These are phyloP conservation scores for Kazachstania sp. DNA, from an alignment of 1,139 yeast genomes.

Conservation along the genomic window DNA sequence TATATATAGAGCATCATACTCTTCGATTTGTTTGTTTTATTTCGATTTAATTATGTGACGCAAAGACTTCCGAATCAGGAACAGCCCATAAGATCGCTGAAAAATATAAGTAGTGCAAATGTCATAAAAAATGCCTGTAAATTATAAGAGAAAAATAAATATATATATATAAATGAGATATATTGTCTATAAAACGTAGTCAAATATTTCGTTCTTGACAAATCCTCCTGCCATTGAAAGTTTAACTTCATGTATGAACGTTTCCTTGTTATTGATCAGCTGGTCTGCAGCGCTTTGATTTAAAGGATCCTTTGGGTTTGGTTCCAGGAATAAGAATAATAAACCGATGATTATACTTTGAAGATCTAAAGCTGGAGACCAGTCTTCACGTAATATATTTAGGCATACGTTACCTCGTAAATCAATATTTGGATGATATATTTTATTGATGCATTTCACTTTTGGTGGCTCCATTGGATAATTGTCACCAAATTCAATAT, in stretches of 20 bases:
- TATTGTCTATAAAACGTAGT: slow-evolving; percentile 37
- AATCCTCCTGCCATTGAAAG: slow-evolving; percentile 65
- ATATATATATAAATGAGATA: background rate
- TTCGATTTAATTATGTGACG: background rate
- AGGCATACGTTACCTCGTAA: slow-evolving; percentile 84
- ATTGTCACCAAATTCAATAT: slow-evolving; percentile 53
- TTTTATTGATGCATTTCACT: slow-evolving; percentile 59
- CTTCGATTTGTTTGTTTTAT: background rate
- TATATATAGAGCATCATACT: too few species aligned
- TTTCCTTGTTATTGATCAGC: slow-evolving; percentile 47
- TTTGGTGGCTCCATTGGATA: slow-evolving; percentile 94
- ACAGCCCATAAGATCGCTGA: too few species aligned
- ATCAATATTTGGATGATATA: slow-evolving; percentile 93
- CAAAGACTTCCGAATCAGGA: background rate
- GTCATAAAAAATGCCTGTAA: background rate
- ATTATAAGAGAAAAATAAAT: too few species aligned
- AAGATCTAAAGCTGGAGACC: slow-evolving; percentile 88
- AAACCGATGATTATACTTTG: slow-evolving; percentile 79
- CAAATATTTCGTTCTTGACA: slow-evolving; percentile 54
- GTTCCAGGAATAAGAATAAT: slow-evolving; percentile 78
- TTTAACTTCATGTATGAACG: slow-evolving; percentile 52
- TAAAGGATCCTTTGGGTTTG: slow-evolving; percentile 86
- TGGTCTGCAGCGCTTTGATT: slow-evolving; percentile 83
- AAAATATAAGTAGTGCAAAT: too few species aligned
- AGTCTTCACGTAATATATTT: slow-evolving; percentile 85